These are phyloP conservation scores for Fusarium transvaalense DNA, from an alignment of 2,329 filamentous ascomycete genomes.

Conservation along the genomic window DNA sequence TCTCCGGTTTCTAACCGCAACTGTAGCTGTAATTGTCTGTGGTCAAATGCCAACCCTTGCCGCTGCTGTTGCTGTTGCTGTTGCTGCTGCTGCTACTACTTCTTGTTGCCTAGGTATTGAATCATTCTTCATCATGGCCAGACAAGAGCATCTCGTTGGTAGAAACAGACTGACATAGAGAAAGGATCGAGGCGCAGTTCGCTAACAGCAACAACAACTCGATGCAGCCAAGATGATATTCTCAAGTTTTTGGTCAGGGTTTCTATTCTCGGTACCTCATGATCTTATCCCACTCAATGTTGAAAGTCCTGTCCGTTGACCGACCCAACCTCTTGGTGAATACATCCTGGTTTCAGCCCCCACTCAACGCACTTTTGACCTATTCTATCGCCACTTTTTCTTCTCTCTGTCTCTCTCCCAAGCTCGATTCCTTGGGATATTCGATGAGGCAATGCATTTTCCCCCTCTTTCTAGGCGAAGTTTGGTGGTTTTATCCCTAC, in stretches of 20 bases:
- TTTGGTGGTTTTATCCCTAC: constrained; percentile 3
- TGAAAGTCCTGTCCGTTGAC: constrained; percentile 8
- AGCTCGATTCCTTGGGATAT: not conserved
- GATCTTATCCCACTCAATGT: constrained; percentile 15
- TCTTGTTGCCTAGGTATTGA: constrained; percentile 3
- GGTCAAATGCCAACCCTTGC: constrained; percentile 1
- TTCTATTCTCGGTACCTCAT: constrained; percentile 44
- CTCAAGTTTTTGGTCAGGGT: constrained; percentile 6
- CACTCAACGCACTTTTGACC: constrained; percentile 28
- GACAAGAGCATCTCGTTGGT: constrained; percentile 15
- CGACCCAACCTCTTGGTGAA: constrained; percentile 28
- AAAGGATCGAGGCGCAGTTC: constrained; percentile 22
- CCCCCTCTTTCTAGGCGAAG: constrained; percentile 1
- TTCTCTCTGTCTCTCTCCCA: not conserved
- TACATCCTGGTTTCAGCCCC: constrained; percentile 26
- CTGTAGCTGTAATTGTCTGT: not conserved
- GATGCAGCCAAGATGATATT: constrained; percentile 20
- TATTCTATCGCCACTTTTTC: constrained; percentile 17
- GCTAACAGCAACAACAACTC: not conserved
- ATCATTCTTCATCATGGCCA: not conserved
- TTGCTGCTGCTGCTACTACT: not conserved
- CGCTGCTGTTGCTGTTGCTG: not conserved
- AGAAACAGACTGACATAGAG: not conserved
- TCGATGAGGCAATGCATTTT: constrained; percentile 20
- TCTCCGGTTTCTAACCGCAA: not conserved